A percentile compares a stretch with the other conserved stretches of the same genome.
Conservation (phyloP, 768 basidiomycete genomes). For the Cantharellus cinnabarinus region DNA sequence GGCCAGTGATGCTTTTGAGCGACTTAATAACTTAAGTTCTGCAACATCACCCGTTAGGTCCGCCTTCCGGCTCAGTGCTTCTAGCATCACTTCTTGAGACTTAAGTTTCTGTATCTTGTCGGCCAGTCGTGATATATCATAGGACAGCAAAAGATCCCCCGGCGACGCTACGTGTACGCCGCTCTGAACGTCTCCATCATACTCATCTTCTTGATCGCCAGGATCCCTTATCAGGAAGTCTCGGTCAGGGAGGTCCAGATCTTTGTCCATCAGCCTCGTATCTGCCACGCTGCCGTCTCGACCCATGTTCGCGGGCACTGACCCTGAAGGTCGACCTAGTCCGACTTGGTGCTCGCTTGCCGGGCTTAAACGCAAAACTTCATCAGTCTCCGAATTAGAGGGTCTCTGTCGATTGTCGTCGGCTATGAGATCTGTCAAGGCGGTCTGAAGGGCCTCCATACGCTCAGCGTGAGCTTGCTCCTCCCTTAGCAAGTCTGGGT, state of each 20-base stretch:
- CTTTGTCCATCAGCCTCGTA: constrained; percentile 17
- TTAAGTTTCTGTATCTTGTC: constrained; percentile 59
- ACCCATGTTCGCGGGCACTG: neutral
- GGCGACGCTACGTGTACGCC: constrained; percentile 65
- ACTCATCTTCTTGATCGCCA: constrained; percentile 22
- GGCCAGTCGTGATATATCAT: constrained; percentile 63
- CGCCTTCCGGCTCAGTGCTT: constrained; percentile 80
- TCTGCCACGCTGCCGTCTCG: neutral
- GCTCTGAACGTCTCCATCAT: constrained; percentile 18
- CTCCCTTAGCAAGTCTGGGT: constrained; percentile 42
- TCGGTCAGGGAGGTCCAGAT: constrained; percentile 24
- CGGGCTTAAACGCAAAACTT: neutral
- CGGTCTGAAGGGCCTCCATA: constrained; percentile 94
- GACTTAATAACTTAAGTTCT: constrained; percentile 63
- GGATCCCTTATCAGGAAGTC: constrained; percentile 10
- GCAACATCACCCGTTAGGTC: constrained; percentile 80
- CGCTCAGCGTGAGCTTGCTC: constrained; percentile 52
- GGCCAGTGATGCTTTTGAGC: constrained; percentile 61
- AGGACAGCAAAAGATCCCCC: constrained; percentile 72
- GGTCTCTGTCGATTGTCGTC: constrained; percentile 31
- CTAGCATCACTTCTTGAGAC: constrained; percentile 64
- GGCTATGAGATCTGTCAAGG: constrained; percentile 88
- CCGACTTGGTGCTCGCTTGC: neutral
- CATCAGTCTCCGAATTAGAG: neutral
- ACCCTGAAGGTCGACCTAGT: neutral